Base-by-base conservation (phyloP, 2,329 filamentous ascomycete species). In the Endothia cerciana region DNA sequence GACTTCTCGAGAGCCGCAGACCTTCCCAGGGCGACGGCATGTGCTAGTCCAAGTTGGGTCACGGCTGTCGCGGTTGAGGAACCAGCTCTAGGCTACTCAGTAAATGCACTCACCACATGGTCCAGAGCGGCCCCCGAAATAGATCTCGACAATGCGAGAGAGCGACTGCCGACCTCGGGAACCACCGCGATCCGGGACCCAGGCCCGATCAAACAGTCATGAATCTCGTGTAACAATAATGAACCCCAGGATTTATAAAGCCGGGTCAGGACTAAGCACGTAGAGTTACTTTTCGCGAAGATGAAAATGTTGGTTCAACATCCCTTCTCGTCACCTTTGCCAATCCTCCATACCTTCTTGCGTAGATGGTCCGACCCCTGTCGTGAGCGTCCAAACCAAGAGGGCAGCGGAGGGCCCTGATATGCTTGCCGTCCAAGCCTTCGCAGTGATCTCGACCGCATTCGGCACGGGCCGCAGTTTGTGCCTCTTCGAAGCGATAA, bases 391-490 rank as follows among this genome's bases (percentile, higher is more conserved):
- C n/a, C n/a, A n/a, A n/a, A n/a, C n/a, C n/a, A n/a, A n/a, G 43
- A n/a, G 40, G 17, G 17, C 41, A 43, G 19, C 15, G 22, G 22
- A 49, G 22, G 22, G 3, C 3, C 38, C 56, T 25, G 28, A 63
- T 30, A 45, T 49, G 11, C 51, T 63, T 3, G 64, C 53, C 25
- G 36, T 60, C 4, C 28, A 57, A 15, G 64, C 61, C 19, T 43
- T 63, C 13, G 40, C 55, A n/a, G 2, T 60, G n/a, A 36, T 6
- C 10, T 36, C 10, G 60, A 56, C 61, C 8, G 61, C 47, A 8
- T 64, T 57, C 38, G 61, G 60, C 19, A 60, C 65, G n/a, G 43
- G 36, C 13, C 63, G 63, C 1, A 60, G 40, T 33, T 15, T 60
- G 56, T 49, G 64, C 47, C 11, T 43, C 49, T 15, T 45, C 38